Conservation (phyloP, 1,139 yeast species). For the Nakaseomyces nivariensis region DNA sequence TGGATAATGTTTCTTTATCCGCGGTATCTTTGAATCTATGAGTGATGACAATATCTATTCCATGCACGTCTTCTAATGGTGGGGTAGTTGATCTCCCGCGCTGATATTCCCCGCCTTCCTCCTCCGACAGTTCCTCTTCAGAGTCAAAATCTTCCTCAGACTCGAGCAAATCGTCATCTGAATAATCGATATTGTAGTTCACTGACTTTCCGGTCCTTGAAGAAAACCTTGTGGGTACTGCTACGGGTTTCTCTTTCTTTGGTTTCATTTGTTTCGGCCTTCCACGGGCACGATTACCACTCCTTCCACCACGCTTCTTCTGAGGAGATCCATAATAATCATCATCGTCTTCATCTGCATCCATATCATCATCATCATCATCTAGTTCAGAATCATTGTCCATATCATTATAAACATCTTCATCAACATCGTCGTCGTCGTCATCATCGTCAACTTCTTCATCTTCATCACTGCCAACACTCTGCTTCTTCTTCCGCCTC, state of each 20-base stretch:
- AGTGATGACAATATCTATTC: slow-evolving; percentile 33
- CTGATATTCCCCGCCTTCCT: slow-evolving; percentile 31
- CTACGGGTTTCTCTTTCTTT: slow-evolving; percentile 13
- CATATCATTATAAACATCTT: slow-evolving; percentile 10
- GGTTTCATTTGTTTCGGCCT: background rate
- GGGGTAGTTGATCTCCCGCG: slow-evolving; percentile 28
- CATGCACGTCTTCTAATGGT: slow-evolving; percentile 23
- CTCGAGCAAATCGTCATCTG: slow-evolving; percentile 52
- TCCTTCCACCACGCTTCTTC: slow-evolving; percentile 17
- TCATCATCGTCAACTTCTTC: slow-evolving; percentile 8
- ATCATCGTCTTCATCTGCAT: slow-evolving; percentile 28
- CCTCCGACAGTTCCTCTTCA: slow-evolving; percentile 14
- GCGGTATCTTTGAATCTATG: slow-evolving; percentile 27
- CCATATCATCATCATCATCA: slow-evolving; percentile 23
- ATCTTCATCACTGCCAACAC: slow-evolving; percentile 6
- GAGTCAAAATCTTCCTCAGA: slow-evolving; percentile 38
- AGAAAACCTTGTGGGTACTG: slow-evolving; percentile 53
- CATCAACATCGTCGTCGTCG: slow-evolving; percentile 19
- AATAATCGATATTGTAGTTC: slow-evolving; percentile 67
- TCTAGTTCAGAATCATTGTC: slow-evolving; percentile 15
- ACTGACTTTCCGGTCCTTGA: slow-evolving; percentile 62
- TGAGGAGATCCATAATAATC: slow-evolving; percentile 27
- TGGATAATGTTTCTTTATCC: slow-evolving; percentile 25
- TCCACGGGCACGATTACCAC: background rate
- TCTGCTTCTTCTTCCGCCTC: slow-evolving; percentile 12